A percentile compares a stretch with the other conserved stretches of the same genome.
These are phyloP conservation scores for Leptoxyphium fumago DNA, from an alignment of 2,329 filamentous ascomycete species.

Conservation along the genomic window DNA sequence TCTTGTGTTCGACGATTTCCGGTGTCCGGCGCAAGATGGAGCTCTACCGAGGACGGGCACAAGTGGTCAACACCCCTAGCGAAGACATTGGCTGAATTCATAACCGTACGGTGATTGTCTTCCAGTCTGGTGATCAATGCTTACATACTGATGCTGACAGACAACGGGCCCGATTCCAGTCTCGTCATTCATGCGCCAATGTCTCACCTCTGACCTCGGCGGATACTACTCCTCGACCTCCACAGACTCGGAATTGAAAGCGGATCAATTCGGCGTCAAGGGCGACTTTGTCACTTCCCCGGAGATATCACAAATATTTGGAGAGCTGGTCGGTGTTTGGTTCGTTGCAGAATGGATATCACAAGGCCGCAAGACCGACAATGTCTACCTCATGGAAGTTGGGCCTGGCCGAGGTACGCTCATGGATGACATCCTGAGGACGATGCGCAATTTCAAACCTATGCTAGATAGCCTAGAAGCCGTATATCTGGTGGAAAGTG, in stretches of 20 bases:
- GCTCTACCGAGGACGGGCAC: slow-evolving; percentile 21
- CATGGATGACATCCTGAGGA: slow-evolving; percentile 94
- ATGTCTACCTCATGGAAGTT: slow-evolving; percentile 82
- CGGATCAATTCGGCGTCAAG: slow-evolving; percentile 81
- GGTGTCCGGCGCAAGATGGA: slow-evolving; percentile 25
- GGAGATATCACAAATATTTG: slow-evolving; percentile 94
- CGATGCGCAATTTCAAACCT: slow-evolving; percentile 66
- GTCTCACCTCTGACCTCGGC: slow-evolving; percentile 74
- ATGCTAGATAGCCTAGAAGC: slow-evolving; percentile 65
- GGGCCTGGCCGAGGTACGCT: slow-evolving; percentile 87
- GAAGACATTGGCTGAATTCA: slow-evolving; percentile 72
- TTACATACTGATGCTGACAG: slow-evolving; percentile 24
- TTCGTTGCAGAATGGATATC: slow-evolving; percentile 93
- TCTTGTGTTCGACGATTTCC: slow-evolving; percentile 4
- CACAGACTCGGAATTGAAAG: slow-evolving; percentile 38
- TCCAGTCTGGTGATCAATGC: not conserved
- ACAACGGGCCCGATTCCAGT: slow-evolving; percentile 82
- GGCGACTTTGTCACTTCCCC: slow-evolving; percentile 96
- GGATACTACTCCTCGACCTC: slow-evolving; percentile 78
- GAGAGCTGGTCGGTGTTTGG: slow-evolving; percentile 88
- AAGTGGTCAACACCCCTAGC: slow-evolving; percentile 88
- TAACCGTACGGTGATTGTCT: slow-evolving; percentile 45
- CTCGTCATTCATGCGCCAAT: slow-evolving; percentile 96
- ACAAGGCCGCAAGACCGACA: slow-evolving; percentile 58
- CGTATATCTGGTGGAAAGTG: slow-evolving; percentile 95